Evolutionary conservation across 805 yeast species (phyloP), one percentile per base, ranked within the genome.

Genomic region (Starmera caribaea): DNA sequence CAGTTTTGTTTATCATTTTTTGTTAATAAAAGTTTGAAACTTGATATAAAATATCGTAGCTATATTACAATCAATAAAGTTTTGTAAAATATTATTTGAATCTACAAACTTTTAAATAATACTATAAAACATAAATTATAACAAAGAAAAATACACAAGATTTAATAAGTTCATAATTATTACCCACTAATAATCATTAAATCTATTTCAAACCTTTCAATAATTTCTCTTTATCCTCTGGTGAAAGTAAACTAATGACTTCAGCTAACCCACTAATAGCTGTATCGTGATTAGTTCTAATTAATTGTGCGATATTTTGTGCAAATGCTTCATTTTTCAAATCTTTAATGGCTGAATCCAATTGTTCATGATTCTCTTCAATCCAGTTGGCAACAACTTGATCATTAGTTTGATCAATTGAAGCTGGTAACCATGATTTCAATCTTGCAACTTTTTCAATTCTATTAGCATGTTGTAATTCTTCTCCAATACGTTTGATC

Each of bases 371-470:
- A 63, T 83, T 79, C 49, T 76, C 79, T 63, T 87, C 96, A 51
- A 87, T 81, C 88, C 89, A 89, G 44, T 69, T 70, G 43, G 92
- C 86, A 46, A 88, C 90, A 29, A 73, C 82, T 55, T 71, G 70
- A 60, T 90, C 97, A 50, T 82, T 69, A 11, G 79, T 81, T 45
- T 68, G 69, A 51, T 83, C 81, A 44, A 82, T 72, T 34, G 79
- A 69, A 10, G 76, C 62, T 39, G 94, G 86, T 65, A 78, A 81
- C 89, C 94, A 84, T 39, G 94, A 78, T 72, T 81, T 83, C 55
- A 89, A 68, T 68, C 95, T 77, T 29, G 96, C 85, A 44, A 81
- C 76, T 65, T 81, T 79, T 63, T 89, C 96, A 44, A 88, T 69
- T 62, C 89, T 78, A 15, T 75, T 68, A 16, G 81, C 71, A 40